phyloP scores from a whole-genome alignment of 192 early-diverging fungal species.

The Entomortierella beljakovae region DNA sequence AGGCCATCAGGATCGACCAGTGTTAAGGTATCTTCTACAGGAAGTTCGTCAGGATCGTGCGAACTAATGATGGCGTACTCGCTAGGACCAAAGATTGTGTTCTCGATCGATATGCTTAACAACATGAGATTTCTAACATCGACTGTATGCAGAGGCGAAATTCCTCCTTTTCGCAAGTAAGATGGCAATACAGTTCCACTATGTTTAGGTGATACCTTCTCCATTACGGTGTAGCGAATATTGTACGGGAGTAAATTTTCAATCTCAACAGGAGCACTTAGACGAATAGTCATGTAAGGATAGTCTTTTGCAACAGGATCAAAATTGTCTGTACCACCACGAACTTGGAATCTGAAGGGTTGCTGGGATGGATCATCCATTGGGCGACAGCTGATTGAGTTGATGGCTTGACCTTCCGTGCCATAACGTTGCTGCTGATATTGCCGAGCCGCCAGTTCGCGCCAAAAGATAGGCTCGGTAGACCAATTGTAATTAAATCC shows the following conservation, averaged over 20 bases:
- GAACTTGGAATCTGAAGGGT: conserved; percentile 80
- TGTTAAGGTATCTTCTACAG: conserved; percentile 78
- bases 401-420: conserved; percentile 39
- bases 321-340: conserved; percentile 62
- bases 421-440: conserved; percentile 26
- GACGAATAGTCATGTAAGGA: conserved; percentile 82
- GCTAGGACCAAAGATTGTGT: conserved; percentile 78
- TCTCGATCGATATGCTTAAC: conserved; percentile 79
- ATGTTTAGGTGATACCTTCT: conserved; percentile 77
- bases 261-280: conserved; percentile 85
- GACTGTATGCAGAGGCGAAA: conserved; percentile 83
- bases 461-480: conserved; percentile 83
- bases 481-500: conserved; percentile 92
- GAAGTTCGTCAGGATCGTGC: conserved; percentile 79
- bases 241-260: conserved; percentile 97
- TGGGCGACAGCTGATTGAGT: conserved; percentile 52
- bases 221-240: conserved; percentile 81
- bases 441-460: conserved; percentile 70
- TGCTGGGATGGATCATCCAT: conserved; percentile 60
- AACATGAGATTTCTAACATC: conserved; percentile 85
- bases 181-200: conserved; percentile 61
- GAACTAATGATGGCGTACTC: conserved; percentile 91
- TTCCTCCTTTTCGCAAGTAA: conserved; percentile 73
- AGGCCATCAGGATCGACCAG: conserved; percentile 74
- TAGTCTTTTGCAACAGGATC: conserved; percentile 65